Base-by-base conservation (phyloP, 148 eudicot genomes). In the Chenopodium suecicum region DNA sequence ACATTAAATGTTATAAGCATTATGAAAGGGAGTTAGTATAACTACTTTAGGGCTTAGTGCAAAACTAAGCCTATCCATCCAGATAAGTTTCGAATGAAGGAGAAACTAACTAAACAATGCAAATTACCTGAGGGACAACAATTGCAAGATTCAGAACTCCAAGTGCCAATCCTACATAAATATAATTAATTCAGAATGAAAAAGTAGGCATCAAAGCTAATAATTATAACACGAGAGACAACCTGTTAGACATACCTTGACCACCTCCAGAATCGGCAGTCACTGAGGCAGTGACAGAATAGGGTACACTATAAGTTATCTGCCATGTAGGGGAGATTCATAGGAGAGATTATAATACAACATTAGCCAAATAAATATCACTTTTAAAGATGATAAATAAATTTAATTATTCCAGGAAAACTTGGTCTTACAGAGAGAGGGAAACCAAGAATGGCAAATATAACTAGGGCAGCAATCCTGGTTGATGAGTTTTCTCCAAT, bases 181-280 rank as follows among this genome's bases (percentile, higher is more conserved):
- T 17, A 77, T 22, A 67, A 54, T 17, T 12, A 37, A 48, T 56
- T 86, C 76, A 85, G 76, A 72, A 82, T 84, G 74, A 78, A 60
- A 46, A 65, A 27, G 22, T 2, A 16, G 73, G 12, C 48, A 50
- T 82, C 27, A 23, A 47, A 23, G 54, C 64, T 64, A 37, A 66
- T 50, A 48, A 41, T 29, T 48, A 63, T 37, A 13, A 66, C 27
- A 29, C 83, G 23, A 32, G 22, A 72, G 75, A 66, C 66, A 32
- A 79, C 19, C 17, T 31, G 17, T 52, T 12, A 58, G 52, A 82
- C 86, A 85, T 80, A 95, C 98, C 98, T 92, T 95, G 98, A 81
- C 99, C 99, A 77, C 99, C 99, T 79, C 98, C 99, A 76, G 97
- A 85, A 86, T 95, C 97, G 25, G 98, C 98, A 79, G 99, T 95